phyloP scores from a whole-genome alignment of 2,329 filamentous ascomycete genomes.

The Ceratocystis lukuohia region DNA sequence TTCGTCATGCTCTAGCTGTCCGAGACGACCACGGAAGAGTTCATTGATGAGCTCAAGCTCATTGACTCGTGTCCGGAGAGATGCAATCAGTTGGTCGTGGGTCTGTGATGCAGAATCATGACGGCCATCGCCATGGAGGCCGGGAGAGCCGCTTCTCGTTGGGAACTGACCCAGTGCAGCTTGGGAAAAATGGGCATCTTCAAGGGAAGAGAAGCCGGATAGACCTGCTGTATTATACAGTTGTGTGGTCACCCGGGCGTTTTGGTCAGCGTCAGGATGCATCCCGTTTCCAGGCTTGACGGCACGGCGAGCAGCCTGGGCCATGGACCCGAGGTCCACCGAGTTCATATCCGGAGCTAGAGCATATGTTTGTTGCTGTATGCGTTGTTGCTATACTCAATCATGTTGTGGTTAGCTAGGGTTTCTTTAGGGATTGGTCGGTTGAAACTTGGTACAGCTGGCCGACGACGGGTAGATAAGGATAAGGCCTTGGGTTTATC shows the following conservation, averaged over 20 bases:
- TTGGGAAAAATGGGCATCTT: constrained; percentile 54
- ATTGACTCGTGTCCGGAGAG: constrained; percentile 85
- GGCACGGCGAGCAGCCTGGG: constrained; percentile 15
- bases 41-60: constrained; percentile 93
- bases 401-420: not conserved
- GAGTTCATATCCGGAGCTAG: constrained; percentile 17
- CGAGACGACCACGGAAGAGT: constrained; percentile 61
- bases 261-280: constrained; percentile 10
- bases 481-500: constrained; percentile 12
- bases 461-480: not conserved
- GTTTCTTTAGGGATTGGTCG: not conserved
- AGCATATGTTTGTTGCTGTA: constrained; percentile 17
- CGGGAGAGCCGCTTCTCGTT: constrained; percentile 41
- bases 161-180: constrained; percentile 36
- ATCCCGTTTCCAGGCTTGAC: constrained; percentile 14
- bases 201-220: constrained; percentile 66
- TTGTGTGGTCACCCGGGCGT: constrained; percentile 1
- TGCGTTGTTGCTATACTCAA: constrained; percentile 15
- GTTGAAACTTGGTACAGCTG: not conserved
- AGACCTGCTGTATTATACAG: constrained; percentile 57
- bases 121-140: constrained; percentile 45
- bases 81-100: constrained; percentile 66
- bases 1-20: constrained; percentile 66
- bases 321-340: constrained; percentile 16
- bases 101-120: constrained; percentile 55